Evolutionary conservation across 2,329 filamentous ascomycete species (phyloP), one percentile per base, ranked within the genome.

Genomic region (Aspergillus chevalieri): DNA sequence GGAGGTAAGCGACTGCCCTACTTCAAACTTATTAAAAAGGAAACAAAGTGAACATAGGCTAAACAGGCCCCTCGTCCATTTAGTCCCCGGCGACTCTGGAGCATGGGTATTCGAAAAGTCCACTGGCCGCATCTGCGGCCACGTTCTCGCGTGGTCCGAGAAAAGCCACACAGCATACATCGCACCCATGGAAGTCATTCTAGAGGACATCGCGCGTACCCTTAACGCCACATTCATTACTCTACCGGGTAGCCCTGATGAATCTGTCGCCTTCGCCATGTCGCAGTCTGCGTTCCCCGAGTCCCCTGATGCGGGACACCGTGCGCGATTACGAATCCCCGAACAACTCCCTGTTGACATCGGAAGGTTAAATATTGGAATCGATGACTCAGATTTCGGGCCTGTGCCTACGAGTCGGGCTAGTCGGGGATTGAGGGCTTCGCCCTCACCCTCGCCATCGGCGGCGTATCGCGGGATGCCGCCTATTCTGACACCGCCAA

Each of bases 141-240:
- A 96, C 61, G 88, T 97, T 0, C 77, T 97, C 10, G 92, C 92
- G 0, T 95, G 87, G 84, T 92, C 86, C 58, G 81, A 84, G 54
- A 82, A 84, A 53, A 92, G 87, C 63, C 82, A 82, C 39, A 84
- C 89, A 4, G 90, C 90, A 0, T 97, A 95, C 66, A 93, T 97
- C 53, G 93, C 89, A 53, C 92, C 92, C 0, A 97, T 97, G 92
- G 88, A 96, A 50, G 79, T 96, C 2, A 73, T 95, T 10, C 77
- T 97, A 9, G 81, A 86, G 24, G 92, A 97, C 62, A 95, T 97
- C 49, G 85, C 84, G 24, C 81, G 86, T 53, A 90, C 86, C 0
- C 74, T 96, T 0, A 81, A 84, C 19, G 89, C 89, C 0, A 71
- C 71, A 1, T 79, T 82, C 22, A 81, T 95, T n/a, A 76, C 79